These are phyloP conservation scores for Blastomyces silverae DNA, from an alignment of 2,329 filamentous ascomycete species.

Conservation along the genomic window DNA sequence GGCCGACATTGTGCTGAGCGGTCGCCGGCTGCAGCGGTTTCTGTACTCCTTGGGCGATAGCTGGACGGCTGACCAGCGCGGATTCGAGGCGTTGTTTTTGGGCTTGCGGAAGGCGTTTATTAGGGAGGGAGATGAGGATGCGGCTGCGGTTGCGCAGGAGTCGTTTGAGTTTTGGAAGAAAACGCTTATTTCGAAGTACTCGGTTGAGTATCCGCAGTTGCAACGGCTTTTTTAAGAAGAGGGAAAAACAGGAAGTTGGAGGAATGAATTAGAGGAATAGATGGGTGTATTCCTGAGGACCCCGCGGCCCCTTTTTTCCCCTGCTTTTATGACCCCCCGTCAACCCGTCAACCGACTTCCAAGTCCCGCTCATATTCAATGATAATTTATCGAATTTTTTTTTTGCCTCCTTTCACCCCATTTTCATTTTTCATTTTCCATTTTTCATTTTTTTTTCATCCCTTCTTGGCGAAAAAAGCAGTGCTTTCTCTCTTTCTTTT, in stretches of 20 bases:
- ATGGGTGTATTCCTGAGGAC: background rate
- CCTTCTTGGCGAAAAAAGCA: background rate
- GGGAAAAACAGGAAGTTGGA: background rate
- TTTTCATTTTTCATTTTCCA: background rate
- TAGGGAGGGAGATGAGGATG: conserved; percentile 7
- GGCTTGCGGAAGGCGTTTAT: conserved; percentile 12
- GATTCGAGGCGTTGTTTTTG: conserved; percentile 11
- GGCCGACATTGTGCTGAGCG: conserved; percentile 7
- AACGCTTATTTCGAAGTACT: conserved; percentile 7
- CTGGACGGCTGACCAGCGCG: conserved; percentile 10
- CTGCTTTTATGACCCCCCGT: background rate
- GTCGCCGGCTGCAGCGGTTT: conserved; percentile 11
- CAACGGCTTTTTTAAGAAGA: conserved; percentile 8
- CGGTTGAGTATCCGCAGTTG: conserved; percentile 12
- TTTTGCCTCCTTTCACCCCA: background rate
- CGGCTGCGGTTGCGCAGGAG: conserved; percentile 1
- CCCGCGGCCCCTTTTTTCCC: background rate
- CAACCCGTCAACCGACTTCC: background rate
- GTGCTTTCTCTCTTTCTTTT: background rate
- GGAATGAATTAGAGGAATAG: background rate
- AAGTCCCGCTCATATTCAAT: background rate
- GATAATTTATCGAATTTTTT: background rate
- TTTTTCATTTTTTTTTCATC: background rate
- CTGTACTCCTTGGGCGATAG: conserved; percentile 11
- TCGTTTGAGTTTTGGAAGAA: conserved; percentile 12